Percentiles rank a stretch among this genome's conserved stretches.
phyloP scores from a whole-genome alignment of 192 early-diverging fungal genomes.

The Gonapodya prolifera region DNA sequence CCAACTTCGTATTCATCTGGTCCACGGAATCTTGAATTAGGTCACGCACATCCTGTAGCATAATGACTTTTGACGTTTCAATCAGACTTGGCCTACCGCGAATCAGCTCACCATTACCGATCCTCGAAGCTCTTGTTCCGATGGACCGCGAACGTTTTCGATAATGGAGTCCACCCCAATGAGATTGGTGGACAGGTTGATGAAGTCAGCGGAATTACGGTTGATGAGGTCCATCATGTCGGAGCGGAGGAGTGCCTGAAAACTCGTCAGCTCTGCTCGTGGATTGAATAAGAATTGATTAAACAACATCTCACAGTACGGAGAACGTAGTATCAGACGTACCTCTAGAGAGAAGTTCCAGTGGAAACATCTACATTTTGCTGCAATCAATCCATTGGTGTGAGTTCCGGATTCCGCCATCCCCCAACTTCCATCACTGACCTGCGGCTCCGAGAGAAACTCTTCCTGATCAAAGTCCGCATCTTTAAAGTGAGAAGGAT shows the following conservation, averaged over 20 bases:
- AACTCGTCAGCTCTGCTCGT: slow-evolving; percentile 64
- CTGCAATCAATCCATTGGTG: background rate
- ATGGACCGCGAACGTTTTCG: slow-evolving; percentile 49
- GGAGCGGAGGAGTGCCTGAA: slow-evolving; percentile 29
- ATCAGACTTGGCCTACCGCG: no score
- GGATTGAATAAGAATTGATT: slow-evolving; percentile 17
- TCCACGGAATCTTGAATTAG: slow-evolving; percentile 37
- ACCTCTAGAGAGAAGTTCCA: slow-evolving; percentile 52
- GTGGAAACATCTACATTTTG: slow-evolving; percentile 21
- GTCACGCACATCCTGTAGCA: slow-evolving; percentile 32
- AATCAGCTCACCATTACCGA: no score
- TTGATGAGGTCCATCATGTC: background rate
- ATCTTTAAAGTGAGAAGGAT: slow-evolving; percentile 23
- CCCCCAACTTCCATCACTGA: slow-evolving; percentile 17
- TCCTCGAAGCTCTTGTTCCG: slow-evolving; percentile 37
- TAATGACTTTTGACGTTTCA: no score
- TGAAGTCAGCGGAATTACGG: slow-evolving; percentile 39
- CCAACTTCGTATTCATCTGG: slow-evolving; percentile 41
- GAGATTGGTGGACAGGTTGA: slow-evolving; percentile 63
- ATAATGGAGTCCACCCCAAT: slow-evolving; percentile 61
- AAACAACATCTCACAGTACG: slow-evolving; percentile 53
- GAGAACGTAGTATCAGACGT: slow-evolving; percentile 36
- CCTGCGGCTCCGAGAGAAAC: slow-evolving; percentile 48
- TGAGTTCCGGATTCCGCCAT: background rate
- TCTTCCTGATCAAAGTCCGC: slow-evolving; percentile 42